Evolutionary conservation across 495 filamentous ascomycete genomes (phyloP).

Genomic region (Articulospora tetracladia): DNA sequence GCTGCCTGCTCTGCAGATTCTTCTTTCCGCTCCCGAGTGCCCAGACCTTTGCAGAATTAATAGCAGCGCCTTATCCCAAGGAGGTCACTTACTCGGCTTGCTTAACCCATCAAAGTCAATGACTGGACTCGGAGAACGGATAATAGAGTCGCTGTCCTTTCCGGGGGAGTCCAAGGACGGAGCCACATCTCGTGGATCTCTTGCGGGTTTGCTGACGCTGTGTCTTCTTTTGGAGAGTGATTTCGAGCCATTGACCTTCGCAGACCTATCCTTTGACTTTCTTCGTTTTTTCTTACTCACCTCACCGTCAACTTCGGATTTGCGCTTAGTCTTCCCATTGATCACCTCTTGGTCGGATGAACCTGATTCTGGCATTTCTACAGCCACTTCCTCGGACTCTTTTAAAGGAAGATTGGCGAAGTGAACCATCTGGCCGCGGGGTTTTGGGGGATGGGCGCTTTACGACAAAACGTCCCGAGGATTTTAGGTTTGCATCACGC

Average conservation of each 20-base stretch:
- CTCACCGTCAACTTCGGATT: constrained; percentile 24
- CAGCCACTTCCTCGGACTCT: constrained; percentile 21
- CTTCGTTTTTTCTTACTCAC: constrained; percentile 26
- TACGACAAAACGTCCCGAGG: constrained; percentile 7
- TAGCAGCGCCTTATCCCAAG: neutral
- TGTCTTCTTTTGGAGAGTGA: constrained; percentile 33
- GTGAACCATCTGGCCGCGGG: constrained; percentile 24
- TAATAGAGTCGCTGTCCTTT: constrained; percentile 26
- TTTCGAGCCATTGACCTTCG: constrained; percentile 1
- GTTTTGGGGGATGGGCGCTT: constrained; percentile 2
- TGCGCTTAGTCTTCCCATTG: constrained; percentile 17
- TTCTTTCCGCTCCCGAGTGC: constrained; percentile 77
- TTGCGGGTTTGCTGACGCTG: constrained; percentile 62
- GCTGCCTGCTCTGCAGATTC: constrained; percentile 70
- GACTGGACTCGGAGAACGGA: constrained; percentile 53
- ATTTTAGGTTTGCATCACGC: neutral
- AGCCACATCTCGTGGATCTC: constrained; percentile 71
- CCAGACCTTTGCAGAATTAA: constrained; percentile 30
- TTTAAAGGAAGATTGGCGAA: constrained; percentile 17
- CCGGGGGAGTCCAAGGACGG: constrained; percentile 32
- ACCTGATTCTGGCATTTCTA: constrained; percentile 19
- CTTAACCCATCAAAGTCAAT: constrained; percentile 76
- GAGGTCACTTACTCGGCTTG: constrained; percentile 53
- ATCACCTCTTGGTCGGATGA: constrained; percentile 10
- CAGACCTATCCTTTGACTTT: constrained; percentile 13